A percentile compares a stretch with the other conserved stretches of the same genome.
Conservation (phyloP, 2,329 filamentous ascomycete genomes). For the Clarireedia monteithiana region DNA sequence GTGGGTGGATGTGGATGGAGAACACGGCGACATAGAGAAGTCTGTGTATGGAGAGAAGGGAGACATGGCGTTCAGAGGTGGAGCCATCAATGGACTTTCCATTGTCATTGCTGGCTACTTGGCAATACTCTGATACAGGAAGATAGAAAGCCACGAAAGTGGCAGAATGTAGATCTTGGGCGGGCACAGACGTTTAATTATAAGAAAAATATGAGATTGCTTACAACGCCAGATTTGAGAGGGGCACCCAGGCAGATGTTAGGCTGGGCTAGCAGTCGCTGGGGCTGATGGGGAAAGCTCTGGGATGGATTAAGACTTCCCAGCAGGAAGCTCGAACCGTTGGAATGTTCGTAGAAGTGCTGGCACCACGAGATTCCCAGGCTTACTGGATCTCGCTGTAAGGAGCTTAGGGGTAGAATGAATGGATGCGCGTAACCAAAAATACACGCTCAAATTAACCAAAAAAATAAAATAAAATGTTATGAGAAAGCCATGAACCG, state of each 20-base stretch:
- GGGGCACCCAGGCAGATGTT: constrained; percentile 7
- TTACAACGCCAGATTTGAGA: constrained; percentile 8
- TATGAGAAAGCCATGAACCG: neutral
- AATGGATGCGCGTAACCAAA: constrained; percentile 7
- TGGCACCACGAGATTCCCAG: neutral
- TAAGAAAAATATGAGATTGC: constrained; percentile 5
- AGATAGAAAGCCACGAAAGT: neutral
- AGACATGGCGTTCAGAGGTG: constrained; percentile 49
- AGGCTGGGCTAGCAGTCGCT: neutral
- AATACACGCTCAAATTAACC: neutral
- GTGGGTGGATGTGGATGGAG: constrained; percentile 37
- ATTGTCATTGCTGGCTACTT: constrained; percentile 42
- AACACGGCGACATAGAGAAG: constrained; percentile 47
- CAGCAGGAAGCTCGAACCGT: neutral
- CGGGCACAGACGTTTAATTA: constrained; percentile 1
- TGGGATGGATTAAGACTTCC: neutral
- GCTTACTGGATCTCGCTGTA: neutral
- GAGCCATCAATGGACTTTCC: constrained; percentile 55
- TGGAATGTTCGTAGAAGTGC: neutral
- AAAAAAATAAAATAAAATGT: neutral
- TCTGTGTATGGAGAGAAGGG: constrained; percentile 46
- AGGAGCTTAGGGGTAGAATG: neutral
- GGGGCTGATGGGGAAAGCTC: constrained; percentile 5
- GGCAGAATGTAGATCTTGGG: neutral
- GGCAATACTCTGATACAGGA: neutral